phyloP scores from a whole-genome alignment of 2,329 filamentous ascomycete genomes.

The Fusarium sp. region DNA sequence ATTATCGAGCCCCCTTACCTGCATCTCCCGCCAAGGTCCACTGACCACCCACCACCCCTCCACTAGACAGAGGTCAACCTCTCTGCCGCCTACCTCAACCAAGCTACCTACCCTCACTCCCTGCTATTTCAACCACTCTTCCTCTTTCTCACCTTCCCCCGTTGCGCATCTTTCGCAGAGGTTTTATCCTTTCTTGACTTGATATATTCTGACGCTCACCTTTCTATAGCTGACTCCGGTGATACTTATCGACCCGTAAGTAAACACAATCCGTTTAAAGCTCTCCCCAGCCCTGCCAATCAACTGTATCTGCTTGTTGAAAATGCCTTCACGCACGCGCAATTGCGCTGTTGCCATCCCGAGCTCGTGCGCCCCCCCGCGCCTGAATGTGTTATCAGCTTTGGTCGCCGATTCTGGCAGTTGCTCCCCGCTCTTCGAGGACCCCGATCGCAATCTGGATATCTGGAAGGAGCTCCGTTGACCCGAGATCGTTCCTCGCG shows the following conservation, averaged over 20 bases:
- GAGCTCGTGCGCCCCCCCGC: constrained; percentile 43
- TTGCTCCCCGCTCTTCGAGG: constrained; percentile 41
- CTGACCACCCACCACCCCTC: constrained; percentile 59
- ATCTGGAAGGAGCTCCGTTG: constrained; percentile 40
- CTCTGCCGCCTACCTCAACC: constrained; percentile 41
- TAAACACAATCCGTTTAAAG: constrained; percentile 45
- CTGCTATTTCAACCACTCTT: constrained; percentile 52
- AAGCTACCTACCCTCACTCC: constrained; percentile 51
- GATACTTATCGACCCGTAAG: constrained; percentile 73
- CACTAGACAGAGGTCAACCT: constrained; percentile 46
- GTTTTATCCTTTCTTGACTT: constrained; percentile 42
- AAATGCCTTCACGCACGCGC: constrained; percentile 24
- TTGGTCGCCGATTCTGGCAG: constrained; percentile 26
- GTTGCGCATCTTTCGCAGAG: constrained; percentile 45
- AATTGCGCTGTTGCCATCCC: constrained; percentile 30
- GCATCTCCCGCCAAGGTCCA: constrained; percentile 62
- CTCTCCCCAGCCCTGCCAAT: constrained; percentile 21
- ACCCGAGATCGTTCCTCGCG: constrained; percentile 41
- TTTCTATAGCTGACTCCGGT: constrained; percentile 69
- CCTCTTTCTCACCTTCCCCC: constrained; percentile 46
- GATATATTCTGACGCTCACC: constrained; percentile 52
- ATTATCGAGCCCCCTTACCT: constrained; percentile 58
- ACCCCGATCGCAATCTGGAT: constrained; percentile 32
- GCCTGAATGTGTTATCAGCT: constrained; percentile 33
- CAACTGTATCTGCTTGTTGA: constrained; percentile 17